These are phyloP conservation scores for Colletotrichum cordylinicola DNA, from an alignment of 2,329 filamentous ascomycete species.

Conservation along the genomic window DNA sequence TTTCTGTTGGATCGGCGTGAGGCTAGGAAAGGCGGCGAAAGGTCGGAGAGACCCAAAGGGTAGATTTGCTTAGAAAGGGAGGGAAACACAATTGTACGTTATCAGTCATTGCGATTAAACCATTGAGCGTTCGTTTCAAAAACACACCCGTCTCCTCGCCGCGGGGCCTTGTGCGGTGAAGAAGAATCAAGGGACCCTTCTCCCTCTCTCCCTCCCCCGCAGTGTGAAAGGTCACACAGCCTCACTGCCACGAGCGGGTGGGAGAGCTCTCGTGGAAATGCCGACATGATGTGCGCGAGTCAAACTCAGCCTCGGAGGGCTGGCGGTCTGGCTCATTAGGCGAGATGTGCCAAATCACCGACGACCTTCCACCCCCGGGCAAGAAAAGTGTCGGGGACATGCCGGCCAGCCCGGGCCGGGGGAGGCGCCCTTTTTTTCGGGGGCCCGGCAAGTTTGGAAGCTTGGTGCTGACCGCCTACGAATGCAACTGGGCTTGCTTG, in stretches of 20 bases:
- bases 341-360: neutral
- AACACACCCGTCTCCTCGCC: neutral
- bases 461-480: neutral
- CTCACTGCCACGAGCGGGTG: neutral
- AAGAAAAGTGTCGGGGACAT: neutral
- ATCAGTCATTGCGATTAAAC: neutral
- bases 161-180: neutral
- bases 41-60: neutral
- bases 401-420: neutral
- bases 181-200: neutral
- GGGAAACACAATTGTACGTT: neutral
- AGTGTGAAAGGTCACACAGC: neutral
- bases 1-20: constrained; percentile 8
- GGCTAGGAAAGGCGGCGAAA: neutral
- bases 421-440: neutral
- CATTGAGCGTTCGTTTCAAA: neutral
- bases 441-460: neutral
- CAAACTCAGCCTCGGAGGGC: neutral
- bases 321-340: neutral
- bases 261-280: neutral
- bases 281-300: neutral
- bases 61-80: neutral
- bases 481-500: neutral
- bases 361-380: neutral
- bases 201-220: neutral